phyloP scores from a whole-genome alignment of 352 stramenopile species.

The Phytopythium litorale region DNA sequence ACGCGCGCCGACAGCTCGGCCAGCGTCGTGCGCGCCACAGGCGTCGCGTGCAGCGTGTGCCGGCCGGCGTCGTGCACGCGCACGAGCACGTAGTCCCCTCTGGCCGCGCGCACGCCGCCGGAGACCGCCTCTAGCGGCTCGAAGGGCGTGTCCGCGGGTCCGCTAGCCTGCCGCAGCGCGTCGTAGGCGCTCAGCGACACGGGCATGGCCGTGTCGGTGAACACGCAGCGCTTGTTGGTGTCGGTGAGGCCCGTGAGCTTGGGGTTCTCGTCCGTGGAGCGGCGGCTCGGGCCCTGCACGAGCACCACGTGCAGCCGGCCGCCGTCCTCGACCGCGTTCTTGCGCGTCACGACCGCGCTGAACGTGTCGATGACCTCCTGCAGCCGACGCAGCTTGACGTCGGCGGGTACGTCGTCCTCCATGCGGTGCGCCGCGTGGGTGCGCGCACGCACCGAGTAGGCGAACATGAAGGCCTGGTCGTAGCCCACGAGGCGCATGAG shows the following conservation, averaged over 20 bases:
- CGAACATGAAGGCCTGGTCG: constrained; percentile 99
- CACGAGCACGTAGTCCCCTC: constrained; percentile 85
- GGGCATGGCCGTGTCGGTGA: constrained; percentile 54
- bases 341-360: constrained; percentile 85
- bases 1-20: constrained; percentile 53
- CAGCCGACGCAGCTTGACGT: constrained; percentile 94
- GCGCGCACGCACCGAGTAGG: constrained; percentile 95
- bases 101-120: constrained; percentile 38
- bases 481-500: constrained; percentile 87
- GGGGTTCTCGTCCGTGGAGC: constrained; percentile 60
- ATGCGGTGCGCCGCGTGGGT: constrained; percentile 95
- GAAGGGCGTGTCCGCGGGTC: constrained; percentile 15
- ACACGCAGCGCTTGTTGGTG: constrained; percentile 89
- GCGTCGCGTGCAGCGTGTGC: constrained; percentile 81
- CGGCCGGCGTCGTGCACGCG: constrained; percentile 74
- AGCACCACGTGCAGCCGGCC: constrained; percentile 94
- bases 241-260: constrained; percentile 87
- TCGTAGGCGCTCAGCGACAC: constrained; percentile 43
- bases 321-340: constrained; percentile 90
- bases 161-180: neutral
- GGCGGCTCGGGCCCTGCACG: constrained; percentile 92
- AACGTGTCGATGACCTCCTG: constrained; percentile 96
- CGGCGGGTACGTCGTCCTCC: constrained; percentile 93
- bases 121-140: constrained; percentile 33
- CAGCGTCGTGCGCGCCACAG: constrained; percentile 71